Base-by-base conservation (phyloP, 805 yeast genomes). In the Ogataea paraovalis region DNA sequence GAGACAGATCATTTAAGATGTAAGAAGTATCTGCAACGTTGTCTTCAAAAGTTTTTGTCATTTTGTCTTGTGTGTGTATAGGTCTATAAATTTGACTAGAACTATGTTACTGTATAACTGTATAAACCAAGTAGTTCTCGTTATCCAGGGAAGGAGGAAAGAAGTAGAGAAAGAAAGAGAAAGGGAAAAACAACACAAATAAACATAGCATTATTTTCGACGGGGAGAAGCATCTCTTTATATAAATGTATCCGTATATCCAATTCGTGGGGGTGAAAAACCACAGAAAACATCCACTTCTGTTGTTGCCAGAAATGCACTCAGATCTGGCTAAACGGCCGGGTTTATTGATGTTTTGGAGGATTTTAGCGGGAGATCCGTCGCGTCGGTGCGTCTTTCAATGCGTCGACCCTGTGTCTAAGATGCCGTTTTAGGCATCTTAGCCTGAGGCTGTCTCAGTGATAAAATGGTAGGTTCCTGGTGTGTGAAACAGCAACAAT, bases 61-160 rank as follows among this genome's bases (percentile, higher is more conserved):
- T 53, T 70, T 64, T 19, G 61, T 57, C 34, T 38, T 53, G 58
- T 34, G n/a, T 41, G 37, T 46, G 13, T 19, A 58, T 22, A 14
- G 22, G 42, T 25, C 6, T 25, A 39, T 39, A 13, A 20, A 13
- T 22, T 6, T 34, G 4, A 13, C n/a, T n/a, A n/a, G n/a, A 18
- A 4, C 21, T 36, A 12, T 37, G n/a, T 37, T 20, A 7, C 14
- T 37, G 16, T 13, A 8, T 13, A 12, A n/a, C n/a, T 32, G 16
- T 5, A 32, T 5, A 32, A 12, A 14, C 14, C 6, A 19, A 2
- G 22, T 9, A 36, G 19, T 19, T 21, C 12, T 34, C 13, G 13
- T 30, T 30, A 30, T 30, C 34, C 34, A 10, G 34, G n/a, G 6
- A 30, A 30, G 6, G 12, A 30, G 34, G 28, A 25, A 25, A 10